A percentile compares a stretch with the other conserved stretches of the same genome.
Conservation (phyloP, 192 early-diverging fungal genomes). For the Coemansia sp. region DNA sequence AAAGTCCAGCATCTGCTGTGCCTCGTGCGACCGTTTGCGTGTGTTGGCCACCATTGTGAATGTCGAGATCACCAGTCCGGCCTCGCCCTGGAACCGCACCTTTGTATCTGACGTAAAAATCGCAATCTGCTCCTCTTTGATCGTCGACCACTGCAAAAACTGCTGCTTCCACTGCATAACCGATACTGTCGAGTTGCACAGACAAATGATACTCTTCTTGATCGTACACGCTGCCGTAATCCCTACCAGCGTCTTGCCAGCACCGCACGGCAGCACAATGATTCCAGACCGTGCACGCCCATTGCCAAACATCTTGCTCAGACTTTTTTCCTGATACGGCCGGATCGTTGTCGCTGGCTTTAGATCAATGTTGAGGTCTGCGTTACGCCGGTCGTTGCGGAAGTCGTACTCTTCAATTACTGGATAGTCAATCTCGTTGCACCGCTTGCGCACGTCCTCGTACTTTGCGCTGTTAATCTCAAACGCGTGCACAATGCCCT, state of each 20-base stretch:
- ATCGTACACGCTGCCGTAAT: conserved; percentile 98
- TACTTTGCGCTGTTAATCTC: conserved; percentile 67
- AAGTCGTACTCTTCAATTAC: conserved; percentile 99
- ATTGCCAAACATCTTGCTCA: conserved; percentile 99
- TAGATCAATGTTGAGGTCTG: conserved; percentile 76
- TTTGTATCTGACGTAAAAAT: conserved; percentile 93
- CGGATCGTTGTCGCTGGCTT: conserved; percentile 94
- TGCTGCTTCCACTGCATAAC: conserved; percentile 99
- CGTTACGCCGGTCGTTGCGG: conserved; percentile 68
- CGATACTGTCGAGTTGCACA: conserved; percentile 93
- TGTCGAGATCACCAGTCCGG: conserved; percentile 90
- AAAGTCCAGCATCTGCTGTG: conserved; percentile 94
- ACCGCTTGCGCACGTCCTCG: conserved; percentile 80
- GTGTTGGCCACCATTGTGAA: conserved; percentile 98
- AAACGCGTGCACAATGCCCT: conserved; percentile 74
- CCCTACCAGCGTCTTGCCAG: conserved; percentile 97
- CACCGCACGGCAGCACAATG: conserved; percentile 98
- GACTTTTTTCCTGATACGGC: conserved; percentile 93
- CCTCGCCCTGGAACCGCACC: conserved; percentile 81
- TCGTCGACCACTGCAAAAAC: conserved; percentile 92
- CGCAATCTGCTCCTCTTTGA: conserved; percentile 89
- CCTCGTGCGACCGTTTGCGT: conserved; percentile 87
- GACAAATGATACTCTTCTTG: conserved; percentile 88
- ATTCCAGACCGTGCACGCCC: conserved; percentile 91
- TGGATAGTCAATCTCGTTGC: conserved; percentile 89